Conservation (phyloP, 345 rosid species). For the Acer negundo region DNA sequence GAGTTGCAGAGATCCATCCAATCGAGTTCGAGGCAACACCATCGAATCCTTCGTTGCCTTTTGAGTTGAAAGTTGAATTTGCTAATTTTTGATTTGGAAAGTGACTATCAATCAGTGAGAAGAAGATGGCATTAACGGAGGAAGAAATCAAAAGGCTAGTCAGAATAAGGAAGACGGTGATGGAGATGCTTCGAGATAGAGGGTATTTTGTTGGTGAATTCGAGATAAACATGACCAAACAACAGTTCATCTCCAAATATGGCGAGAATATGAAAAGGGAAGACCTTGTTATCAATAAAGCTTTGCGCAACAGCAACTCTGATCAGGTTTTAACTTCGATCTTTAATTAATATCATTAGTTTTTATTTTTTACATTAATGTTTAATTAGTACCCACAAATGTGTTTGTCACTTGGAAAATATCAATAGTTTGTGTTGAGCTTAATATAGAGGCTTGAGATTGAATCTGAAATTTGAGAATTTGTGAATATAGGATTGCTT, state of each 20-base stretch:
- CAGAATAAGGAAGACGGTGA: constrained; percentile 67
- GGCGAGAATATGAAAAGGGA: constrained; percentile 89
- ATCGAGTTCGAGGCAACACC: not conserved
- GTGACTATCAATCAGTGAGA: not conserved
- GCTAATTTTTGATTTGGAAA: not conserved
- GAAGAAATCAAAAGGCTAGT: constrained; percentile 67
- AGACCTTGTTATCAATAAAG: constrained; percentile 68
- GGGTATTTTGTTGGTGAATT: constrained; percentile 71
- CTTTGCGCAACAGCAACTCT: constrained; percentile 49
- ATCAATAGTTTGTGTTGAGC: too few relatives aligned
- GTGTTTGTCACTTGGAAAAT: too few relatives aligned
- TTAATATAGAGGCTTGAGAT: too few relatives aligned
- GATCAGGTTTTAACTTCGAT: constrained; percentile 54
- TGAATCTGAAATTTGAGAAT: too few relatives aligned
- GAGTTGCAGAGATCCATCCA: not conserved
- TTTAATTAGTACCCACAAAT: too few relatives aligned
- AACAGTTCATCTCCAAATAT: constrained; percentile 57
- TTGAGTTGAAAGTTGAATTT: not conserved
- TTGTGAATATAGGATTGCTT: too few relatives aligned
- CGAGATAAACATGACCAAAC: constrained; percentile 55
- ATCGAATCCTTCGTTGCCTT: not conserved
- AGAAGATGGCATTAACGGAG: constrained; percentile 61
- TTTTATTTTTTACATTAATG: too few relatives aligned
- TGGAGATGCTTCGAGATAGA: constrained; percentile 82
- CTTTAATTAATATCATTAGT: too few relatives aligned